phyloP scores from a whole-genome alignment of 495 filamentous ascomycete species.

The Penicillium atrosanguineum region DNA sequence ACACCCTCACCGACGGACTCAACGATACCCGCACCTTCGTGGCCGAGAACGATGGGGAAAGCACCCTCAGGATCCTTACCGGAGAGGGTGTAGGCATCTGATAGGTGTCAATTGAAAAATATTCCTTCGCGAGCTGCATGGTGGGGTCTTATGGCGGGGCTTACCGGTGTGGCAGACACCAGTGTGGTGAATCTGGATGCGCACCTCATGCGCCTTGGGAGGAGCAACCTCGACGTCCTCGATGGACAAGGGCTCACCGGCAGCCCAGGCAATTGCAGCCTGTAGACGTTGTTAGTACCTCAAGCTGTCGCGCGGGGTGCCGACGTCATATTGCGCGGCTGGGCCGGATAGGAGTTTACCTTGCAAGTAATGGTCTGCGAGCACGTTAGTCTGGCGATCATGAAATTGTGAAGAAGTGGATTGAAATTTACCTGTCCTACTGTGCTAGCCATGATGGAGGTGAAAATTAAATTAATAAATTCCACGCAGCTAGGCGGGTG shows the following conservation, averaged over 20 bases:
- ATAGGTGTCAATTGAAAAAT: constrained; percentile 6
- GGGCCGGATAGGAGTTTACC: constrained; percentile 37
- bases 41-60: constrained; percentile 93
- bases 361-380: constrained; percentile 73
- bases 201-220: constrained; percentile 92
- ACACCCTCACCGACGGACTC: constrained; percentile 97
- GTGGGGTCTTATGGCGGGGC: constrained; percentile 20
- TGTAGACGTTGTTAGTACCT: constrained; percentile 30
- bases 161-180: constrained; percentile 97
- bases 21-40: constrained; percentile 96
- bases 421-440: constrained; percentile 51
- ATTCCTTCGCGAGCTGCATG: not conserved
- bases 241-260: constrained; percentile 80
- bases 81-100: constrained; percentile 96
- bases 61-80: constrained; percentile 98
- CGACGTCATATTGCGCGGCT: constrained; percentile 15
- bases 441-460: constrained; percentile 45
- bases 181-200: constrained; percentile 94
- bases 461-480: not conserved
- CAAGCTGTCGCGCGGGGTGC: not conserved
- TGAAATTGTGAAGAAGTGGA: not conserved
- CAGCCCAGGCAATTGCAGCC: constrained; percentile 96
- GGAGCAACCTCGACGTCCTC: constrained; percentile 92
- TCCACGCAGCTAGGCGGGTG: constrained; percentile 1
- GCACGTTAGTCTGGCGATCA: constrained; percentile 7